Evolutionary conservation across 345 rosid genomes (phyloP).

Genomic region (Anacardium occidentale): DNA sequence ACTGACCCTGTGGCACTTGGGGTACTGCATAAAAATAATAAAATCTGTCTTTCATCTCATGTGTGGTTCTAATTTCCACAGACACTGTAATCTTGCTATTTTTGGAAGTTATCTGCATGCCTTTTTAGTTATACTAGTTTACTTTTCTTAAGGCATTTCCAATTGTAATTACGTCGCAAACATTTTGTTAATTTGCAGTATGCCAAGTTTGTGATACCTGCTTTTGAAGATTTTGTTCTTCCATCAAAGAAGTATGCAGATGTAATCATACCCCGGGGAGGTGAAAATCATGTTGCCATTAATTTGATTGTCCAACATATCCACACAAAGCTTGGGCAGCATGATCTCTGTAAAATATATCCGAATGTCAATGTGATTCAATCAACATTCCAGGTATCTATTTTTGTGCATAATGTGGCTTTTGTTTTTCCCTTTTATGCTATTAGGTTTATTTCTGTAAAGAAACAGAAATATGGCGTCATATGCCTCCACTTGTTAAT

Average conservation of each 20-base stretch:
- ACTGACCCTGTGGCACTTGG: not conserved
- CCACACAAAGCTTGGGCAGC: constrained; percentile 90
- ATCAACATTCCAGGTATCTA: constrained; percentile 85
- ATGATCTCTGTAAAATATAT: constrained; percentile 90
- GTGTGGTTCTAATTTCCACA: constrained; percentile 1
- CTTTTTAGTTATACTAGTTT: not conserved
- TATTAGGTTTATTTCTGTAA: constrained; percentile 3
- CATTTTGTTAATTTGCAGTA: constrained; percentile 51
- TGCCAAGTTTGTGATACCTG: constrained; percentile 97
- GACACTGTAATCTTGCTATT: not conserved
- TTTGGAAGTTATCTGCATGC: not conserved
- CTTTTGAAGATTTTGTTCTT: constrained; percentile 93
- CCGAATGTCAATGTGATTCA: constrained; percentile 75
- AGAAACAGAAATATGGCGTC: constrained; percentile 5
- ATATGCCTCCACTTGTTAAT: not conserved
- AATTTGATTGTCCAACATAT: constrained; percentile 96
- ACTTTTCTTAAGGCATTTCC: constrained; percentile 12
- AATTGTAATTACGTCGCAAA: constrained; percentile 10
- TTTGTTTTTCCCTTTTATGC: not conserved
- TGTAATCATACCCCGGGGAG: constrained; percentile 92
- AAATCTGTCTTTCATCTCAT: not conserved
- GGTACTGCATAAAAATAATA: not conserved
- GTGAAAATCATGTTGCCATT: constrained; percentile 94
- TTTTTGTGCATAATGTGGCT: not conserved
- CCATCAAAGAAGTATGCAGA: constrained; percentile 97